Base-by-base conservation (phyloP, 768 basidiomycete species). In the Boletus tomentosulus region DNA sequence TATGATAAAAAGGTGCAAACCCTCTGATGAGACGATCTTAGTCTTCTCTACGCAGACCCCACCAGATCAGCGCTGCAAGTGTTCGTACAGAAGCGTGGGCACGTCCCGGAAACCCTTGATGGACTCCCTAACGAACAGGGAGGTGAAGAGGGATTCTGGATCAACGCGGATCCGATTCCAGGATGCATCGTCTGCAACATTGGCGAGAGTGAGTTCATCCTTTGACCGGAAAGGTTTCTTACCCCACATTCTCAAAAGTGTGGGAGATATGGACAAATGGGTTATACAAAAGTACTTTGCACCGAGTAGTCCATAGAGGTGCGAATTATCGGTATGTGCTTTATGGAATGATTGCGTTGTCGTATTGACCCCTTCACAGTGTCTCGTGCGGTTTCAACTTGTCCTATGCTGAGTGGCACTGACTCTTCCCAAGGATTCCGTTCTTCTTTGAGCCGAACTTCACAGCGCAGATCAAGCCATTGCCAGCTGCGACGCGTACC, bases 391-490 rank as follows among this genome's bases (percentile, higher is more conserved):
- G 39, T 46, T 41, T 53, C 22, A 34, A 43, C 4, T 48, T 51
- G 19, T 15, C 42, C 15, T 25, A n/a, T 31, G 11, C 37, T 28
- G 39, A 44, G 15, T 5, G 2, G 13, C 16, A 22, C 62, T 63
- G n/a, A 57, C 42, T 12, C 38, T 51, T 41, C 25, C 44, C 7
- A 53, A 92, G 89, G 9, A 78, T 95, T 19, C 94, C 94, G 0
- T 96, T 96, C 73, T 97, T 97, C 77, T 96, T 89, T 58, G 94
- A 96, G 68, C 93, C 94, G 0, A 91, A 89, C 53, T 92, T 91
- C 62, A 74, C 84, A 55, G 88, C 92, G 0, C 53, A 73, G 2
- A 73, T 97, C 45, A 70, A 76, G 57, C 88, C 92, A 1, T 72
- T 95, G 6, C 73, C 75, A 4, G 84, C 84, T 6, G 84, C 83